Base-by-base conservation (phyloP, 2,329 filamentous ascomycete species). In the Neoarthrinium moseri region DNA sequence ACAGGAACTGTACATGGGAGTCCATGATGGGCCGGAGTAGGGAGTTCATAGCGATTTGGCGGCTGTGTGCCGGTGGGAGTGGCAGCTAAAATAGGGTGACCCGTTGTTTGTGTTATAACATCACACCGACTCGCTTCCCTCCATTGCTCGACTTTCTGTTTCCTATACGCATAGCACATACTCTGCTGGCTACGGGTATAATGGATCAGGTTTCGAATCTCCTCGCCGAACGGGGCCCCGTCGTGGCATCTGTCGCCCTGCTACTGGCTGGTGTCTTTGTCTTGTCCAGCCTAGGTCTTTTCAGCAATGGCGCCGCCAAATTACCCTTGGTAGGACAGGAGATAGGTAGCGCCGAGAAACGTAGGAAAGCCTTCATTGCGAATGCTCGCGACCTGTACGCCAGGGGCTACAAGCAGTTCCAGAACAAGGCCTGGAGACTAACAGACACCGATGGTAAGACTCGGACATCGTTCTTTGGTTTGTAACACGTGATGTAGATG, bases 281-380 rank as follows among this genome's bases (percentile, higher is more conserved):
- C n/a, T 24, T 36, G n/a, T 26, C 27, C 18, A 18, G 33, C 12
- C 17, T 29, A 12, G 12, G 27, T 7, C 18, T 43, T 5, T 34
- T 34, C 7, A 34, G 27, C 27, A 33, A 29, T 30, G 15, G 20
- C 4, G 15, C 15, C n/a, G n/a, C 43, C 18, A 11, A 34, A 4
- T 37, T 56, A n/a, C 56, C 56, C n/a, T 30, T 58, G 10, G 27
- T 59, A 3, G 56, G 56, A n/a, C 18, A 17, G 4, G 56, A 56
- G n/a, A 33, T 44, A 21, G 56, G 56, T 22, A 45, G 45, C 27
- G 47, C 53, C 2, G 48, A 51, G 36, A 51, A 58, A 41, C 54
- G 56, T 15, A 51, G 53, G 17, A 54, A 58, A 17, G 55, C 53
- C 13, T 59, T 52, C 33, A 42, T 55, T 15, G 45, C 46, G 17